These are phyloP conservation scores for Cornus suecica DNA, from an alignment of 148 eudicot genomes.

Conservation along the genomic window DNA sequence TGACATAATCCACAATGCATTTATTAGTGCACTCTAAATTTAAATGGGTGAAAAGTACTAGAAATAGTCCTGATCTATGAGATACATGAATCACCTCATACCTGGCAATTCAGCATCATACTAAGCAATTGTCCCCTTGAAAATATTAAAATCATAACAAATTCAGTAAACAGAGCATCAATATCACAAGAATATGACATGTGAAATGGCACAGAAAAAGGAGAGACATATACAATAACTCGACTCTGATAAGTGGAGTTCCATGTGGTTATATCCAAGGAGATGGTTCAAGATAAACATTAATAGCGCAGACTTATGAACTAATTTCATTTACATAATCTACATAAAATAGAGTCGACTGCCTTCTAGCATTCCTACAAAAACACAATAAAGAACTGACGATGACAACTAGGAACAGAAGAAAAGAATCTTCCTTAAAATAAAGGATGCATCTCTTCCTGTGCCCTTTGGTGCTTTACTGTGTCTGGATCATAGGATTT, in stretches of 20 bases:
- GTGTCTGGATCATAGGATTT: neutral
- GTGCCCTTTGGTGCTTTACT: neutral
- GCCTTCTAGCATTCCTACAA: neutral
- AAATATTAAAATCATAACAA: conserved; percentile 2
- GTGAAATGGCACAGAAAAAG: neutral
- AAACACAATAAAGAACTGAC: too few species aligned
- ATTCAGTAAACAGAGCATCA: neutral
- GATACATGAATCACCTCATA: neutral
- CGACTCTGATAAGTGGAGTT: neutral
- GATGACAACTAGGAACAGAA: too few species aligned
- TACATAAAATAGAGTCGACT: neutral
- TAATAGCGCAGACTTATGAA: neutral
- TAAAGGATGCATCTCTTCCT: neutral
- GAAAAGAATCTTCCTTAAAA: neutral
- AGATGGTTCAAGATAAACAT: neutral
- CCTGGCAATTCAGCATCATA: neutral
- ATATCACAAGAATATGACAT: neutral
- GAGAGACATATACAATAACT: neutral
- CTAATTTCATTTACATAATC: neutral
- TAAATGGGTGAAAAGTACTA: neutral
- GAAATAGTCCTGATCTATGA: neutral
- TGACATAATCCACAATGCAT: neutral
- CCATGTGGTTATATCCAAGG: neutral
- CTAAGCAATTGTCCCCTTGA: neutral
- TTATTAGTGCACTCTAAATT: neutral